A percentile compares a stretch with the other conserved stretches of the same genome.
Evolutionary conservation across 2,329 filamentous ascomycete genomes (phyloP).

Genomic region (Penicillium sp.): DNA sequence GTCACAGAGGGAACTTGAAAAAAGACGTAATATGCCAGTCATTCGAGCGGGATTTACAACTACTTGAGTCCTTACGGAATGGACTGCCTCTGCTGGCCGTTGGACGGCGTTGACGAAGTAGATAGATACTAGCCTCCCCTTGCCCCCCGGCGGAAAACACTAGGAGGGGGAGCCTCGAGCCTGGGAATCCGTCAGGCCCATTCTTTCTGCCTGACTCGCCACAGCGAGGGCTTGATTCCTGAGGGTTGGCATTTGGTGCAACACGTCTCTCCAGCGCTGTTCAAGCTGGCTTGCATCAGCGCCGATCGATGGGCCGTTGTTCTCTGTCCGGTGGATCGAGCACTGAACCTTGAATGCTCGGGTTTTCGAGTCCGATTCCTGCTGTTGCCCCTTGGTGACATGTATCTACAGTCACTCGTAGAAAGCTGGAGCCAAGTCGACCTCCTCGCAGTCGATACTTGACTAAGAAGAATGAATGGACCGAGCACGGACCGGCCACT

Average conservation of each 20-base stretch:
- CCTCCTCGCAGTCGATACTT: neutral
- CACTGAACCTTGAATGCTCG: neutral
- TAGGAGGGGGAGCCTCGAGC: neutral
- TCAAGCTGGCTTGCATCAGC: constrained; percentile 6
- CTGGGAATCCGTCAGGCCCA: neutral
- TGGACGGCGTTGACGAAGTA: neutral
- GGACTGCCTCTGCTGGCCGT: neutral
- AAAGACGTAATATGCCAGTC: neutral
- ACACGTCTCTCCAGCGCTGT: constrained; percentile 2
- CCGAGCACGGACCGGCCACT: neutral
- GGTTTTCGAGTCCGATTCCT: neutral
- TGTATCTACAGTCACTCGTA: neutral
- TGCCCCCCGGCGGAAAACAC: neutral
- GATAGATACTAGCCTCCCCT: neutral
- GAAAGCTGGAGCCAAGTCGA: neutral
- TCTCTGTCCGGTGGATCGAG: neutral
- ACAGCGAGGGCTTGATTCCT: constrained; percentile 7
- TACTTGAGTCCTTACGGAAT: neutral
- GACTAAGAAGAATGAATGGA: neutral
- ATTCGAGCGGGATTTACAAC: neutral
- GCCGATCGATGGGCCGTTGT: constrained; percentile 12
- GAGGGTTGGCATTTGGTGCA: neutral
- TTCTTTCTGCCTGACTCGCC: constrained; percentile 18
- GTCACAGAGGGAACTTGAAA: neutral
- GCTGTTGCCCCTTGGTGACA: neutral